Conservation (phyloP, 306 rosid genomes). For the Urtica urens region DNA sequence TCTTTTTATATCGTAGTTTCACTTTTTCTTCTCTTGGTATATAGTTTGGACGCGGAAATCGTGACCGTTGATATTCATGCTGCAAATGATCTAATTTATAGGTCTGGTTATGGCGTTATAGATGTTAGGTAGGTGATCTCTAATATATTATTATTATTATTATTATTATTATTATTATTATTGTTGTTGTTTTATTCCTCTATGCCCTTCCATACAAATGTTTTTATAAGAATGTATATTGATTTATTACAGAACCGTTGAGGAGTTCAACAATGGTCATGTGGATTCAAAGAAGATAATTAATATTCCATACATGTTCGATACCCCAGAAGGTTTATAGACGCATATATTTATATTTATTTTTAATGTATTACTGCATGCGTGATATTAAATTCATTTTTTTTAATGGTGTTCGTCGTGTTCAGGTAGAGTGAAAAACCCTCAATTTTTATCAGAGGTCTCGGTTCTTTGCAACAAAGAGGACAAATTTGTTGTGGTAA, state of each 20-base stretch:
- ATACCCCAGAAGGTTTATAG: constrained; percentile 47
- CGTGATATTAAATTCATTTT: no score
- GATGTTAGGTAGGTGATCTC: constrained; percentile 54
- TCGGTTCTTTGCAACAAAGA: constrained; percentile 47
- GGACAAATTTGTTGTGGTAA: constrained; percentile 65
- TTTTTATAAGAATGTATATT: not conserved
- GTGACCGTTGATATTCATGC: constrained; percentile 50
- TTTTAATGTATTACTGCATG: not conserved
- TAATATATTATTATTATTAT: not conserved
- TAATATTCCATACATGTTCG: constrained; percentile 66
- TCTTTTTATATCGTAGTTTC: constrained; percentile 18
- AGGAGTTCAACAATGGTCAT: constrained; percentile 58
- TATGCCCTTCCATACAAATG: no score
- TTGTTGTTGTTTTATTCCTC: not conserved
- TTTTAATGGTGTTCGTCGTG: no score
- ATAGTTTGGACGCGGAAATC: constrained; percentile 35
- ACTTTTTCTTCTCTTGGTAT: constrained; percentile 16
- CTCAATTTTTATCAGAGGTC: constrained; percentile 43
- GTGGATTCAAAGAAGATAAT: constrained; percentile 44
- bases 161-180: not conserved
- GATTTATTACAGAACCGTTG: constrained; percentile 43
- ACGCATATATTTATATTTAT: not conserved
- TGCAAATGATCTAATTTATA: constrained; percentile 45
- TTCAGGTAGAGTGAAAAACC: constrained; percentile 63
- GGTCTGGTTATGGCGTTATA: constrained; percentile 47